A percentile compares a stretch with the other conserved stretches of the same genome.
phyloP scores from a whole-genome alignment of 225 moss, liverwort and hornwort species.

The Marchantia paleacea region DNA sequence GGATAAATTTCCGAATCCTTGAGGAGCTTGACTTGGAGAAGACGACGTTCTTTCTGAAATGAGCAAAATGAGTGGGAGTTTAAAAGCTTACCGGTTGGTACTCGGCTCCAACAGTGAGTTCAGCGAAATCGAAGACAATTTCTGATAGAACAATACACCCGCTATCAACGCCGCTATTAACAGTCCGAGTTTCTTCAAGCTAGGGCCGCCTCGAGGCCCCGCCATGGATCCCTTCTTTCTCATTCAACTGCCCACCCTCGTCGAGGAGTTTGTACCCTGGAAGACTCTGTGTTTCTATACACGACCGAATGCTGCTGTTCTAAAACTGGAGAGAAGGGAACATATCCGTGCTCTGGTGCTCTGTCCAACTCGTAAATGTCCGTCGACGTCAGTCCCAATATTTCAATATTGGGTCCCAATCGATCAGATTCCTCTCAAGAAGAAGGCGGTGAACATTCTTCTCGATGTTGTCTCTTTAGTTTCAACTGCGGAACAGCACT shows the following conservation, averaged over 20 bases:
- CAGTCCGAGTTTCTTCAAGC: conserved; percentile 33
- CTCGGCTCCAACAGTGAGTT: conserved; percentile 30
- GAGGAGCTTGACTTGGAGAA: background rate
- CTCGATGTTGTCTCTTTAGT: background rate
- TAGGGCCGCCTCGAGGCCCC: conserved; percentile 31
- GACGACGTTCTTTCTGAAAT: background rate
- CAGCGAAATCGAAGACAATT: conserved; percentile 29
- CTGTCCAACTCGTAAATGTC: background rate
- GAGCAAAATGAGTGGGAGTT: background rate
- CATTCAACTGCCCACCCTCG: background rate
- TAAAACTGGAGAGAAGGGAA: background rate
- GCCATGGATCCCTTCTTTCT: conserved; percentile 26
- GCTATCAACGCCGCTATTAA: conserved; percentile 19
- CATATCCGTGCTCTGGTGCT: background rate
- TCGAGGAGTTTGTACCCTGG: background rate
- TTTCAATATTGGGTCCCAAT: background rate
- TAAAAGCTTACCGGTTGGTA: conserved; percentile 25
- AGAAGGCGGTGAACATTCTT: background rate
- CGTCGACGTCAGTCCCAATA: background rate
- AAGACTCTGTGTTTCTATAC: background rate
- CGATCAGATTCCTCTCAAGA: background rate
- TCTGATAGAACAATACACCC: conserved; percentile 29
- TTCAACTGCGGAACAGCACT: background rate
- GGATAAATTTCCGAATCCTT: too few species aligned
- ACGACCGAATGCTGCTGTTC: background rate